These are phyloP conservation scores for Aphanomyces stellatus DNA, from an alignment of 352 stramenopile species.

Conservation along the genomic window DNA sequence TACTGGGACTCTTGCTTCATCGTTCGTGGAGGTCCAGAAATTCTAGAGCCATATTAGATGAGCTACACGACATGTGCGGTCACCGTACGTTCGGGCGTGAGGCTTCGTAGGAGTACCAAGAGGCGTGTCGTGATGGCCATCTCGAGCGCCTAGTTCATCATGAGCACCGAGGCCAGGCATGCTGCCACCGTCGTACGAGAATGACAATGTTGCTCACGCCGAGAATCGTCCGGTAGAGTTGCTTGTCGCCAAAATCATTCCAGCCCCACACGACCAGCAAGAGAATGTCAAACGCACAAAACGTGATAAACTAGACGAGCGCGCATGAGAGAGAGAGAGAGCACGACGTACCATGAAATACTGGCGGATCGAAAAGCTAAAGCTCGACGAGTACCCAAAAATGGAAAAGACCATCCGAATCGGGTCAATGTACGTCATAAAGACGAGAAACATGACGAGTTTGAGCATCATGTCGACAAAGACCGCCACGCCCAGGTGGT, in stretches of 20 bases:
- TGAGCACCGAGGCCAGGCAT: neutral
- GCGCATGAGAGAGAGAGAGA: neutral
- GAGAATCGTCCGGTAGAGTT: conserved; percentile 10
- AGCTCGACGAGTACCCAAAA: conserved; percentile 17
- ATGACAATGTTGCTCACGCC: neutral
- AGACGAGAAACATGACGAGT: conserved; percentile 20
- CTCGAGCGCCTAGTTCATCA: conserved; percentile 6
- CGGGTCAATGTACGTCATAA: conserved; percentile 20
- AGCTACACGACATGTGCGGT: too few species aligned
- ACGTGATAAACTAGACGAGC: conserved; percentile 9
- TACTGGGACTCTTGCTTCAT: too few species aligned
- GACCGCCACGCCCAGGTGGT: conserved; percentile 8
- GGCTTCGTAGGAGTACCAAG: neutral
- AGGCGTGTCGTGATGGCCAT: neutral
- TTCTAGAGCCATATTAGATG: conserved; percentile 2
- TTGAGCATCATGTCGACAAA: conserved; percentile 22
- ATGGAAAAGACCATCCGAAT: conserved; percentile 19
- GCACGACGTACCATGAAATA: conserved; percentile 14
- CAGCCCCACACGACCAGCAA: conserved; percentile 13
- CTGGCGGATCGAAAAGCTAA: conserved; percentile 15
- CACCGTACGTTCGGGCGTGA: neutral
- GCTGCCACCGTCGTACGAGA: neutral
- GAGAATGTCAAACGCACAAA: conserved; percentile 15
- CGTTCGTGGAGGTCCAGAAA: conserved; percentile 13
- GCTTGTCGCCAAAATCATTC: conserved; percentile 10